Evolutionary conservation across 352 stramenopile species (phyloP).

Genomic region (Hyaloperonospora arabidopsidis): DNA sequence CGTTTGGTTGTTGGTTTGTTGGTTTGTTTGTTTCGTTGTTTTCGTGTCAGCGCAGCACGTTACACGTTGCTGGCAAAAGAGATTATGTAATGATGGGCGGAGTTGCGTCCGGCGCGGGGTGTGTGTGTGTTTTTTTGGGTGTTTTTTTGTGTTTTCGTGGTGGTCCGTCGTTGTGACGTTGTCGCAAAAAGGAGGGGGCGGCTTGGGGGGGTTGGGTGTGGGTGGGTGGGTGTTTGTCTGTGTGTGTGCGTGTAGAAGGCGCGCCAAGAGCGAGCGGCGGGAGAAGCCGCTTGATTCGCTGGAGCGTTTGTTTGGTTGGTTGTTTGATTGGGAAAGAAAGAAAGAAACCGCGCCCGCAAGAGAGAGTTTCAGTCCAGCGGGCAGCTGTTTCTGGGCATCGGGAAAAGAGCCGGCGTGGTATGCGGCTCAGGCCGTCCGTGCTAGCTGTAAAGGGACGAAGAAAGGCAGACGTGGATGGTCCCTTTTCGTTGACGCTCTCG

Average conservation of each 20-base stretch:
- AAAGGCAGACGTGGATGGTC: background rate
- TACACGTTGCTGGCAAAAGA: constrained; percentile 46
- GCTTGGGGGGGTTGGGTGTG: constrained; percentile 6
- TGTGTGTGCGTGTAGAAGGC: too few relatives aligned
- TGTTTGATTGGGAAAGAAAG: background rate
- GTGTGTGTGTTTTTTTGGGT: constrained; percentile 6
- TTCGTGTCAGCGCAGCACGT: constrained; percentile 17
- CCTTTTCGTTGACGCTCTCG: background rate
- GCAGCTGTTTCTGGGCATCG: background rate
- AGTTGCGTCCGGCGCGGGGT: constrained; percentile 21
- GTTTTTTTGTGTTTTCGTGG: too few relatives aligned
- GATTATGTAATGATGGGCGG: constrained; percentile 71
- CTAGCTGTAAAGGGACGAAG: background rate
- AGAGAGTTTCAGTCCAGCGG: constrained; percentile 1
- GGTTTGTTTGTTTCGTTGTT: constrained; percentile 30
- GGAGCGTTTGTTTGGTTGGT: background rate
- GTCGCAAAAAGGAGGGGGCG: constrained; percentile 6
- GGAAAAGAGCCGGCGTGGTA: background rate
- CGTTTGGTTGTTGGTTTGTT: constrained; percentile 28
- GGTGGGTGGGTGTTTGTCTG: too few relatives aligned
- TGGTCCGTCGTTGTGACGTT: constrained; percentile 25
- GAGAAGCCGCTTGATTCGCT: too few relatives aligned
- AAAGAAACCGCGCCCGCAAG: too few relatives aligned
- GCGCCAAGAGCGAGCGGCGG: too few relatives aligned
- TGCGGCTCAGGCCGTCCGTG: background rate